phyloP scores from a whole-genome alignment of 768 basidiomycete genomes.

The Trametes villosa region DNA sequence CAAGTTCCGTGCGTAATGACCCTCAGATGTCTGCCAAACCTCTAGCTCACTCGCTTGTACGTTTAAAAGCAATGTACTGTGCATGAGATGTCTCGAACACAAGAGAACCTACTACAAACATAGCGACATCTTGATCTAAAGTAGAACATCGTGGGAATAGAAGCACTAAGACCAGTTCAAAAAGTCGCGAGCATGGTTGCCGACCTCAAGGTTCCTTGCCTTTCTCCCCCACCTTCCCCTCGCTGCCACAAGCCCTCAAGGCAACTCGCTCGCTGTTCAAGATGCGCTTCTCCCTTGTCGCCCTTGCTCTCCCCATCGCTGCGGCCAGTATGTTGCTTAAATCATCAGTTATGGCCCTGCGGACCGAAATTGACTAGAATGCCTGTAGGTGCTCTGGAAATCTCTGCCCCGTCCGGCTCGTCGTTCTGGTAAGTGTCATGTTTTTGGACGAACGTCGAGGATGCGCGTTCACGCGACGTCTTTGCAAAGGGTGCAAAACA shows the following conservation, averaged over 20 bases:
- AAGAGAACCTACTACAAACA: conserved; percentile 2
- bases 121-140: conserved; percentile 5
- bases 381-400: conserved; percentile 36
- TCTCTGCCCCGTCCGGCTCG: conserved; percentile 34
- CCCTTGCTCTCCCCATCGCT: conserved; percentile 34
- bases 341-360: too few species aligned
- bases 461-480: neutral
- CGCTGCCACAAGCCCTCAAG: conserved; percentile 22
- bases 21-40: too few species aligned
- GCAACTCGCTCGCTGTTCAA: conserved; percentile 18
- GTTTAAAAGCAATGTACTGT: too few species aligned
- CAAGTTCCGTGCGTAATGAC: too few species aligned
- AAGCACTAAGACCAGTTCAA: conserved; percentile 11
- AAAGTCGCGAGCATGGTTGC: conserved; percentile 9
- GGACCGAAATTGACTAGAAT: neutral
- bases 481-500: conserved; percentile 38
- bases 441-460: neutral
- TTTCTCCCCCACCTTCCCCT: conserved; percentile 21
- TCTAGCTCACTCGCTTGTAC: too few species aligned
- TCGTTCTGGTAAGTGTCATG: conserved; percentile 37
- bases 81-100: conserved; percentile 10
- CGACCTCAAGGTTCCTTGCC: conserved; percentile 22
- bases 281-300: conserved; percentile 35
- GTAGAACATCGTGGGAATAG: conserved; percentile 16
- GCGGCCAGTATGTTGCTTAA: conserved; percentile 31